Evolutionary conservation across 805 yeast genomes (phyloP).

Genomic region (Sugiyamaella boreocaroliniensis): DNA sequence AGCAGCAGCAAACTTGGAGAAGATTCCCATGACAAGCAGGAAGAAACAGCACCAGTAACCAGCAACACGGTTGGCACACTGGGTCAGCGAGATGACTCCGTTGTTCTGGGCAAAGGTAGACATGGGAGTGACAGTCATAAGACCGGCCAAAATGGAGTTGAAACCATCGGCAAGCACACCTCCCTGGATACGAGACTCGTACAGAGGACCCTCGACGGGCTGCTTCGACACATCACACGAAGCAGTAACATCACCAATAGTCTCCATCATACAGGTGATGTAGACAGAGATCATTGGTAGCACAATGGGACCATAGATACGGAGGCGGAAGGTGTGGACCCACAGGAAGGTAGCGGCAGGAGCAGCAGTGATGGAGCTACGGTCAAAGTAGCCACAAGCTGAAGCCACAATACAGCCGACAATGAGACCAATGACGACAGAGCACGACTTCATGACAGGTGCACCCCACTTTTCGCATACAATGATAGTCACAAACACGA

Average conservation of each 20-base stretch:
- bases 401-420: constrained; percentile 92
- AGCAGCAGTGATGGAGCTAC: constrained; percentile 52
- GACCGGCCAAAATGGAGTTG: constrained; percentile 68
- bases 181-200: constrained; percentile 86
- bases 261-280: constrained; percentile 81
- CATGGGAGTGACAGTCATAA: constrained; percentile 82
- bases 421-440: constrained; percentile 76
- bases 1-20: constrained; percentile 85
- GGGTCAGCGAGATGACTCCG: constrained; percentile 88
- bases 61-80: constrained; percentile 77
- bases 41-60: constrained; percentile 80
- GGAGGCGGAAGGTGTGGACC: constrained; percentile 75
- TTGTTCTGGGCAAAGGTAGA: constrained; percentile 92
- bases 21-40: constrained; percentile 77
- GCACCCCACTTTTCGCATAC: constrained; percentile 83
- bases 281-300: constrained; percentile 80
- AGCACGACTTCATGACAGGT: constrained; percentile 91
- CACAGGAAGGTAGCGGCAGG: constrained; percentile 81
- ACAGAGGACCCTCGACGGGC: constrained; percentile 73
- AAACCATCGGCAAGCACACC: constrained; percentile 87
- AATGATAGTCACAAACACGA: constrained; percentile 68
- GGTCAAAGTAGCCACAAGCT: constrained; percentile 74
- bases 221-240: constrained; percentile 85
- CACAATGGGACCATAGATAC: constrained; percentile 78
- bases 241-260: constrained; percentile 92